Evolutionary conservation across 805 yeast species (phyloP).

Genomic region (Teunomyces aglyptinius): DNA sequence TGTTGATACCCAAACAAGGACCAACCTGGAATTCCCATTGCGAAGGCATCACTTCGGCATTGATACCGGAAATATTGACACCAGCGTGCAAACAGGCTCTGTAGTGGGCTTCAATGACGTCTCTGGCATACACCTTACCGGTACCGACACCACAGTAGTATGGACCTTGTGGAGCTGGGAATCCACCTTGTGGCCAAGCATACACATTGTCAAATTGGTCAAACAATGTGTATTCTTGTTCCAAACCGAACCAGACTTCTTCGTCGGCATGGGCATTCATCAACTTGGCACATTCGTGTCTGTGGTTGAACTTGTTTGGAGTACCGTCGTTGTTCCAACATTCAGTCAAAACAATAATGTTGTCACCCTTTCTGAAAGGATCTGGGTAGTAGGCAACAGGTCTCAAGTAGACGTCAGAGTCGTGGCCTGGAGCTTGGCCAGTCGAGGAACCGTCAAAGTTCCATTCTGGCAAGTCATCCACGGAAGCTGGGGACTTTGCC

Average conservation of each 20-base stretch:
- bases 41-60: slow-evolving; percentile 99
- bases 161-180: slow-evolving; percentile 99
- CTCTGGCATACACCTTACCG: slow-evolving; percentile 97
- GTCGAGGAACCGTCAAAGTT: slow-evolving; percentile 99
- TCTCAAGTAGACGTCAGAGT: slow-evolving; percentile 91
- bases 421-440: slow-evolving; percentile 97
- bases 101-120: slow-evolving; percentile 98
- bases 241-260: slow-evolving; percentile 95
- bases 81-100: slow-evolving; percentile 96
- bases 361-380: slow-evolving; percentile 97
- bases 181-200: slow-evolving; percentile 99
- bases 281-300: slow-evolving; percentile 93
- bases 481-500: slow-evolving; percentile 58
- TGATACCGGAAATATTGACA: slow-evolving; percentile 87
- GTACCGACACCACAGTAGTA: slow-evolving; percentile 99
- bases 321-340: slow-evolving; percentile 99
- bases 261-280: slow-evolving; percentile 87
- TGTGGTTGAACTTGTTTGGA: slow-evolving; percentile 97
- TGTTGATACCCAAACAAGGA: slow-evolving; percentile 89
- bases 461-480: slow-evolving; percentile 97
- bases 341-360: slow-evolving; percentile 91
- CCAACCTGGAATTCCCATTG: slow-evolving; percentile 99
- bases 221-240: slow-evolving; percentile 96
- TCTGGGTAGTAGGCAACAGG: slow-evolving; percentile 96
- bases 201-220: slow-evolving; percentile 87